Evolutionary conservation across 257 asterid species (phyloP).

Genomic region (Capsicum baccatum): DNA sequence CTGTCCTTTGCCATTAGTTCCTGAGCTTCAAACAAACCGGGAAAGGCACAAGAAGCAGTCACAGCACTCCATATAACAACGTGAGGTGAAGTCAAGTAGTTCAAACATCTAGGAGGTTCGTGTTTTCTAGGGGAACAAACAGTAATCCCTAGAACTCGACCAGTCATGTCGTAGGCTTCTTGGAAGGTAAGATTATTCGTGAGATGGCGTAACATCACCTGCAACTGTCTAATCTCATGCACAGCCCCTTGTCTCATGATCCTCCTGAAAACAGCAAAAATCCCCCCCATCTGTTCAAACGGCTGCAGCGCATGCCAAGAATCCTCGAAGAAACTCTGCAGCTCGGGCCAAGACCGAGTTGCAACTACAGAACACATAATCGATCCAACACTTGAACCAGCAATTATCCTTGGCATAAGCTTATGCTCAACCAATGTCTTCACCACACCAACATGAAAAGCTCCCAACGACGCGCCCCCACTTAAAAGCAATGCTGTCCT

Average conservation of each 20-base stretch:
- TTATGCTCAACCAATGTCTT: constrained; percentile 89
- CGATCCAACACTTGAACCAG: constrained; percentile 97
- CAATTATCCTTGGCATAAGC: constrained; percentile 88
- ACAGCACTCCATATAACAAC: constrained; percentile 99
- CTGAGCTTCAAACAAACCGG: constrained; percentile 96
- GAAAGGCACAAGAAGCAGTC: constrained; percentile 97
- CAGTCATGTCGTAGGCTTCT: constrained; percentile 98
- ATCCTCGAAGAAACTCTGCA: constrained; percentile 91
- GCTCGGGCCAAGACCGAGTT: constrained; percentile 96
- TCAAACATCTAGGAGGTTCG: constrained; percentile 97
- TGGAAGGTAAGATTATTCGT: constrained; percentile 93
- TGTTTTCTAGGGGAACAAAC: constrained; percentile 98
- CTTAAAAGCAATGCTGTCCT: constrained; percentile 90
- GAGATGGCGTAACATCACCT: constrained; percentile 74
- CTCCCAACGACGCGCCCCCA: constrained; percentile 96
- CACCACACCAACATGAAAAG: constrained; percentile 93
- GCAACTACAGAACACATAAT: constrained; percentile 90
- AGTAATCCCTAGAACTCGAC: constrained; percentile 84
- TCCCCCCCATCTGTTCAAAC: constrained; percentile 87
- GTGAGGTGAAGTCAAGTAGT: constrained; percentile 97
- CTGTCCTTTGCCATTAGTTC: constrained; percentile 97
- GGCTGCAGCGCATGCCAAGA: constrained; percentile 87
- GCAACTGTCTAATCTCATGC: constrained; percentile 91
- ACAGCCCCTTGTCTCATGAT: constrained; percentile 86
- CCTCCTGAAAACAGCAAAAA: constrained; percentile 76